These are phyloP conservation scores for Fragilaria crotonensis DNA, from an alignment of 108 stramenopile species.

Conservation along the genomic window DNA sequence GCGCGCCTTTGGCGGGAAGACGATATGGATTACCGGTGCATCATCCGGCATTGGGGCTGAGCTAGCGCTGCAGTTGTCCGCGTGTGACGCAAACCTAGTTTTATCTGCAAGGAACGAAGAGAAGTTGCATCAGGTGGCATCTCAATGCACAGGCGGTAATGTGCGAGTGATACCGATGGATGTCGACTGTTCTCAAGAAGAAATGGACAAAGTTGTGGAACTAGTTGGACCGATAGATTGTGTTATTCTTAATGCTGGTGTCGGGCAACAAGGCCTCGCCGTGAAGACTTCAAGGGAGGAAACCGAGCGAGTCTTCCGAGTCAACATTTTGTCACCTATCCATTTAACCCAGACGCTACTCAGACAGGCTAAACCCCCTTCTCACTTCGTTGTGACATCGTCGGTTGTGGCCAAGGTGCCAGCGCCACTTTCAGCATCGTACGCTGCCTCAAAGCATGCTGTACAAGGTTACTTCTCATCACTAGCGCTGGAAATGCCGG, in stretches of 20 bases:
- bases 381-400: conserved; percentile 45
- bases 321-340: conserved; percentile 40
- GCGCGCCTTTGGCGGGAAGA: conserved; percentile 24
- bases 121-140: conserved; percentile 22
- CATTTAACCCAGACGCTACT: conserved; percentile 22
- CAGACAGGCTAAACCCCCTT: too few relatives aligned
- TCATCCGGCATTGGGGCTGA: conserved; percentile 44
- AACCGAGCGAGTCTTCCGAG: conserved; percentile 21
- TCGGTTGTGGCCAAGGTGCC: conserved; percentile 51
- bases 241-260: conserved; percentile 43
- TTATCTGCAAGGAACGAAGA: conserved; percentile 23
- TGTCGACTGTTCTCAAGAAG: conserved; percentile 13
- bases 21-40: conserved; percentile 40
- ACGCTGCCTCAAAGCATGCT: conserved; percentile 62
- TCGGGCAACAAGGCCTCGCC: conserved; percentile 30
- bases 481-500: conserved; percentile 36
- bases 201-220: conserved; percentile 14
- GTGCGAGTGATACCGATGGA: conserved; percentile 43
- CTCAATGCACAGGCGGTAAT: too few relatives aligned
- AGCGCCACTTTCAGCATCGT: conserved; percentile 53
- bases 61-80: conserved; percentile 35
- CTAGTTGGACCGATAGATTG: conserved; percentile 30
- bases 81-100: conserved; percentile 25
- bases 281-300: conserved; percentile 1
- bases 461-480: conserved; percentile 59